phyloP scores from a whole-genome alignment of 2,329 filamentous ascomycete genomes.

The Fusarium burgessii region DNA sequence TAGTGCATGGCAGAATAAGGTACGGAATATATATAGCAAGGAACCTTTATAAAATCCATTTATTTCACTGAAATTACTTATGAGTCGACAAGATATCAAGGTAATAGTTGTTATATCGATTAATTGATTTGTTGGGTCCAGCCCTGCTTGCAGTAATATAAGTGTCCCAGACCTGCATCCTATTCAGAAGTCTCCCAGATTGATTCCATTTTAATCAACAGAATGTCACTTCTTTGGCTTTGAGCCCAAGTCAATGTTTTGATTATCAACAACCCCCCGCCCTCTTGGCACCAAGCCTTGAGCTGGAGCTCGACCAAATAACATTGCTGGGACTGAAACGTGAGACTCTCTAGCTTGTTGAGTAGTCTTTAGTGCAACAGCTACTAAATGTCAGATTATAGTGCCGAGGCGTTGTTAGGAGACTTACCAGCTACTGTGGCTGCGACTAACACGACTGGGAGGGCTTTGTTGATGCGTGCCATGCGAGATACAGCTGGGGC shows the following conservation, averaged over 20 bases:
- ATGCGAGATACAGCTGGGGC: constrained; percentile 27
- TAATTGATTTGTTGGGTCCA: neutral
- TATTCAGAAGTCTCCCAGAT: too few species aligned
- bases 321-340: neutral
- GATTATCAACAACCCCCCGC: constrained; percentile 6
- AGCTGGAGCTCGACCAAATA: neutral
- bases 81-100: neutral
- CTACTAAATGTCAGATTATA: constrained; percentile 5
- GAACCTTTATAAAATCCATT: neutral
- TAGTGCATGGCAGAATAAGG: neutral
- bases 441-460: constrained; percentile 24
- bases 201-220: neutral
- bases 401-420: fast-evolving
- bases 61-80: neutral
- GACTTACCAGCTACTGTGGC: constrained; percentile 25
- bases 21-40: neutral
- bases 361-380: constrained; percentile 28
- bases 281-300: constrained; percentile 20
- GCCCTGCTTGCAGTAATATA: neutral
- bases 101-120: neutral
- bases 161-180: neutral
- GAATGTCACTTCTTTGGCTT: constrained; percentile 11
- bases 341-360: constrained; percentile 6
- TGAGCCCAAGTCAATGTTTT: neutral
- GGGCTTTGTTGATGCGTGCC: constrained; percentile 31